Conservation (phyloP, 2,329 filamentous ascomycete species). For the Fusarium fujikuroi region DNA sequence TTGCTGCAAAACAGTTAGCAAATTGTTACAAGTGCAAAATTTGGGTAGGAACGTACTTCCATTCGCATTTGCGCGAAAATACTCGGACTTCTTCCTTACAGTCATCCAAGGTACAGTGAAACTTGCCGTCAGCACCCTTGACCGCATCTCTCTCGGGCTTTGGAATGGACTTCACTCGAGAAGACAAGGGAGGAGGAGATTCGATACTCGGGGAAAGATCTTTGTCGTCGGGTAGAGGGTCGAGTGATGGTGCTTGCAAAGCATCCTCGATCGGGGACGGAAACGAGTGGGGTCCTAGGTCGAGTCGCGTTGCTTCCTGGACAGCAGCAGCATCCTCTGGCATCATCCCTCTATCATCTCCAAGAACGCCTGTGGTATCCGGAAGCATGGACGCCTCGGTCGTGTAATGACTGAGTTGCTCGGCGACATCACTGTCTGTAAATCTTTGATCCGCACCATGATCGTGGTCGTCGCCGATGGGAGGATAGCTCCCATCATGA, state of each 20-base stretch:
- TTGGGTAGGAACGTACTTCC: constrained; percentile 76
- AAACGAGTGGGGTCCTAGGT: constrained; percentile 50
- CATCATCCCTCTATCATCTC: constrained; percentile 50
- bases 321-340: constrained; percentile 52
- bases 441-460: constrained; percentile 55
- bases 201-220: constrained; percentile 48
- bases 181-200: constrained; percentile 49
- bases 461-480: constrained; percentile 58
- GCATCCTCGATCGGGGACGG: constrained; percentile 50
- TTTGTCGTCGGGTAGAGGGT: constrained; percentile 49
- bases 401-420: constrained; percentile 57
- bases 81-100: constrained; percentile 72
- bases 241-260: constrained; percentile 47
- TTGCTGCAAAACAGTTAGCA: constrained; percentile 68
- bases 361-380: constrained; percentile 52
- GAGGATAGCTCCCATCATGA: constrained; percentile 59
- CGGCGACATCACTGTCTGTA: constrained; percentile 56
- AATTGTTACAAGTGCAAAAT: neutral
- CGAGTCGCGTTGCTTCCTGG: constrained; percentile 54
- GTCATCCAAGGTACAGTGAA: constrained; percentile 75
- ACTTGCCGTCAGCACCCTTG: constrained; percentile 79
- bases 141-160: constrained; percentile 68
- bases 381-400: constrained; percentile 52
- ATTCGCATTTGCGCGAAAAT: constrained; percentile 90
- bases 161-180: constrained; percentile 63